A percentile compares a stretch with the other conserved stretches of the same genome.
Evolutionary conservation across 2,329 filamentous ascomycete species (phyloP).

Genomic region (Calonectria hongkongensis): DNA sequence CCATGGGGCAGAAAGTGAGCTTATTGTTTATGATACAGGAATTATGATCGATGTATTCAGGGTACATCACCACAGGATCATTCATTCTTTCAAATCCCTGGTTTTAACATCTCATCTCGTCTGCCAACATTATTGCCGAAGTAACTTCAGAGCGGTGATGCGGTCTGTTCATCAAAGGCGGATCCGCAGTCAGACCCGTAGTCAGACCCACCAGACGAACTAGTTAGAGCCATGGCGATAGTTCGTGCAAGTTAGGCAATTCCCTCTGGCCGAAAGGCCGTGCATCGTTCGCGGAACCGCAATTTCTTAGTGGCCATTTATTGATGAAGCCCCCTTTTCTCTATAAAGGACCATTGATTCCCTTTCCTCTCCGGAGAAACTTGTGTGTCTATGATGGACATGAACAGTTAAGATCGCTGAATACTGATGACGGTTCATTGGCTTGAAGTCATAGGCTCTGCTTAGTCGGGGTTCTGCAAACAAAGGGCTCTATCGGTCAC

Average conservation of each 20-base stretch:
- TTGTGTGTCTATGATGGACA: background rate
- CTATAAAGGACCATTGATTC: background rate
- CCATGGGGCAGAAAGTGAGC: too few relatives aligned
- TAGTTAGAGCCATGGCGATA: background rate
- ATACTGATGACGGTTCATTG: background rate
- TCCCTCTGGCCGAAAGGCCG: background rate
- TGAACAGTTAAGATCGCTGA: background rate
- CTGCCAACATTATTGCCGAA: too few relatives aligned
- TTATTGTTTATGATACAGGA: too few relatives aligned
- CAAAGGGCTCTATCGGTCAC: too few relatives aligned
- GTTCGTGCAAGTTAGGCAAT: background rate
- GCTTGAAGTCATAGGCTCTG: too few relatives aligned
- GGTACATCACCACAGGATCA: too few relatives aligned
- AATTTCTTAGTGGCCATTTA: too few relatives aligned
- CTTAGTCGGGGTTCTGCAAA: too few relatives aligned
- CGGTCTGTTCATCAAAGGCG: background rate
- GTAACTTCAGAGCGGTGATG: background rate
- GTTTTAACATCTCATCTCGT: too few relatives aligned
- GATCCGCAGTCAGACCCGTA: background rate
- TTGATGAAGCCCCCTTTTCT: background rate
- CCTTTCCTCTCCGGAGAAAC: too few relatives aligned
- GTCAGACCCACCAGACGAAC: background rate
- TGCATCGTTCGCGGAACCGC: constrained; percentile 8
- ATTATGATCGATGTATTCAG: too few relatives aligned
- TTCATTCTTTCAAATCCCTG: too few relatives aligned